A percentile compares a stretch with the other conserved stretches of the same genome.
These are phyloP conservation scores for Gymnopilus dilepis DNA, from an alignment of 768 basidiomycete genomes.

Conservation along the genomic window DNA sequence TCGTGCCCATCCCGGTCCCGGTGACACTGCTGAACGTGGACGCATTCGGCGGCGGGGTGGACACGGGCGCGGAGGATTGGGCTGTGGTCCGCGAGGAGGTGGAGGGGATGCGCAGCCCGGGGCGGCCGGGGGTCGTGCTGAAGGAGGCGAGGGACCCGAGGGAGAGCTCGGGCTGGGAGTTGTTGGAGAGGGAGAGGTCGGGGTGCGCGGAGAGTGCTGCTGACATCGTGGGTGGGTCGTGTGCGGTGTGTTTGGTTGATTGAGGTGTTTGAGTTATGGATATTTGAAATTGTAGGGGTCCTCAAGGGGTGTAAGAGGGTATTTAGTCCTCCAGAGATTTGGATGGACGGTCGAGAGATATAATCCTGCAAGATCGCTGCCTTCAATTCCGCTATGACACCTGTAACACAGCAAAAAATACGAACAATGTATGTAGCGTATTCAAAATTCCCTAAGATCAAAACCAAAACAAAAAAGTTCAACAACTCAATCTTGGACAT, in stretches of 20 bases:
- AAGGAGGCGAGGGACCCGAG: constrained; percentile 60
- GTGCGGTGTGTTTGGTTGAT: background rate
- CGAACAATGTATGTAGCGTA: background rate
- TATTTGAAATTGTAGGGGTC: background rate
- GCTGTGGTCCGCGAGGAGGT: constrained; percentile 57
- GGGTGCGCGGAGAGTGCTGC: constrained; percentile 18
- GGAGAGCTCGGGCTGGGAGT: constrained; percentile 62
- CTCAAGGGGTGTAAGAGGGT: too few species aligned
- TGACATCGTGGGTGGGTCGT: constrained; percentile 12
- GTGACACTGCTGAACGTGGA: constrained; percentile 23
- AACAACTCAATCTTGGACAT: background rate
- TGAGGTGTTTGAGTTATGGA: background rate
- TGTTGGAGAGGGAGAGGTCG: constrained; percentile 25
- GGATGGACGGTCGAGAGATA: background rate
- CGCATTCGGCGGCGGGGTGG: constrained; percentile 52
- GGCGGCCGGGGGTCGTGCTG: constrained; percentile 52
- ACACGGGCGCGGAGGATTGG: constrained; percentile 52
- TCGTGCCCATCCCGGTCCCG: too few species aligned
- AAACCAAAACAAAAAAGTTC: background rate
- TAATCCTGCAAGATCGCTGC: background rate
- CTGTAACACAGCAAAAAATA: background rate
- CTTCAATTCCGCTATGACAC: background rate
- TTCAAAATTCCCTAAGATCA: background rate
- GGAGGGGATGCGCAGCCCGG: constrained; percentile 49
- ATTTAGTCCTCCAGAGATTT: background rate